Conservation (phyloP, 192 early-diverging fungal genomes). For the Rhizophagus sp. region DNA sequence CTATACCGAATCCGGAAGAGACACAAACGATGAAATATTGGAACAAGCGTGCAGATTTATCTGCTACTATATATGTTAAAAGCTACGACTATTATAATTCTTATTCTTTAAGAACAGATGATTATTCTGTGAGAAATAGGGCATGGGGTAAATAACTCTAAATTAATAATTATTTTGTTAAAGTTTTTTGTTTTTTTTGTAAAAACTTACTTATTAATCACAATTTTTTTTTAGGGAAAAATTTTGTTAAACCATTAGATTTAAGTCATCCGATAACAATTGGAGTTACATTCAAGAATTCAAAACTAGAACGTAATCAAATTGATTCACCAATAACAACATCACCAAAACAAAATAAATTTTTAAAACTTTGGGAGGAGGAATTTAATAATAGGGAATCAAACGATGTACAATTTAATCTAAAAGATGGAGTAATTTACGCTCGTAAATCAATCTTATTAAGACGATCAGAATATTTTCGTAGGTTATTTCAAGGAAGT, state of each 20-base stretch:
- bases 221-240: no score
- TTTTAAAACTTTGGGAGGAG: neutral
- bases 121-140: no score
- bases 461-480: constrained; percentile 29
- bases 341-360: neutral
- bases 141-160: no score
- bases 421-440: neutral
- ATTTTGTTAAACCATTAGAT: no score
- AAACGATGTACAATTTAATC: neutral
- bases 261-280: no score
- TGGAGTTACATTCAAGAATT: no score
- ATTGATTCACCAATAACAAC: neutral
- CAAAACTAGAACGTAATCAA: no score
- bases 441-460: constrained; percentile 20
- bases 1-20: neutral
- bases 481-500: constrained; percentile 25
- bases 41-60: neutral
- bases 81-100: neutral
- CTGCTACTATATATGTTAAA: neutral
- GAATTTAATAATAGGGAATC: constrained; percentile 9
- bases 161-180: no score
- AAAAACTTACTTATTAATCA: no score
- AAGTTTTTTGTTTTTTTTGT: no score
- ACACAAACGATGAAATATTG: neutral
- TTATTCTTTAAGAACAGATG: neutral